Evolutionary conservation across 208 protist genomes (phyloP).

Genomic region (Blastocrithidia nonstop): DNA sequence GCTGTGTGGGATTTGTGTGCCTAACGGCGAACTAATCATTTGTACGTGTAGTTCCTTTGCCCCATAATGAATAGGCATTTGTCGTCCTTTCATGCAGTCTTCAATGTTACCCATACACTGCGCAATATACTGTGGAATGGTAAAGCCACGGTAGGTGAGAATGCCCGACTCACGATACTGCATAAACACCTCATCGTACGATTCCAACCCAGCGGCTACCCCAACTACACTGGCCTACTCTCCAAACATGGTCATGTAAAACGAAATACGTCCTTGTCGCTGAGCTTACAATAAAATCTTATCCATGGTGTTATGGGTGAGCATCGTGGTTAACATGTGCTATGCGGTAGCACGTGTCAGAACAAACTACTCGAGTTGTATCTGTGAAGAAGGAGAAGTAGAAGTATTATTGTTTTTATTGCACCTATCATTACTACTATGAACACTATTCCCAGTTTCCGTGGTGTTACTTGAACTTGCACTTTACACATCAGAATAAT

Average conservation of each 20-base stretch:
- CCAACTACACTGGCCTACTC: constrained; percentile 90
- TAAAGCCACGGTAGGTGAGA: constrained; percentile 79
- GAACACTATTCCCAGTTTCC: too few relatives aligned
- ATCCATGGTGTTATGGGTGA: constrained; percentile 87
- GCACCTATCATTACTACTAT: constrained; percentile 8
- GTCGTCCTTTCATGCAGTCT: constrained; percentile 82
- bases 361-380: constrained; percentile 9
- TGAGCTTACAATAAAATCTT: constrained; percentile 87
- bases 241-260: constrained; percentile 95
- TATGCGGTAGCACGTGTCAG: constrained; percentile 14
- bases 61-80: constrained; percentile 98
- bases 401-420: not conserved
- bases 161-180: constrained; percentile 90
- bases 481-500: too few relatives aligned
- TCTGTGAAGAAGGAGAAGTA: constrained; percentile 1
- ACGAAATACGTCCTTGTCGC: constrained; percentile 92
- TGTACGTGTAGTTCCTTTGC: constrained; percentile 86
- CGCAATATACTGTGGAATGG: constrained; percentile 83
- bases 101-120: constrained; percentile 92
- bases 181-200: constrained; percentile 85
- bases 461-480: too few relatives aligned
- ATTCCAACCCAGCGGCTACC: constrained; percentile 74
- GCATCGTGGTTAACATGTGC: constrained; percentile 88
- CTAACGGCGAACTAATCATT: constrained; percentile 92
- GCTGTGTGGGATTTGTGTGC: constrained; percentile 94